A percentile compares a stretch with the other conserved stretches of the same genome.
These are phyloP conservation scores for Paramecium octaurelia DNA, from an alignment of 73 alveolate species.

Conservation along the genomic window DNA sequence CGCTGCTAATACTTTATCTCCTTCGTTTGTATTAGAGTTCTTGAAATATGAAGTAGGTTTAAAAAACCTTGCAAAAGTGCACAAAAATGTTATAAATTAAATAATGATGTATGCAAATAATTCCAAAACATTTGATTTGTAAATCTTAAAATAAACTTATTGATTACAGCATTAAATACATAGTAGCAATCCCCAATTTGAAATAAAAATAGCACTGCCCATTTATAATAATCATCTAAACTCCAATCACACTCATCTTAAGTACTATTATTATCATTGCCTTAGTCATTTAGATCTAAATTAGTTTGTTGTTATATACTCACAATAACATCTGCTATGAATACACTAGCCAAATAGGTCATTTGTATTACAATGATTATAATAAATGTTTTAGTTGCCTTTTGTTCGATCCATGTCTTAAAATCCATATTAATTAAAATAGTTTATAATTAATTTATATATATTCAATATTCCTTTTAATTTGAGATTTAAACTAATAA, in stretches of 20 bases:
- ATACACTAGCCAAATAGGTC: background rate
- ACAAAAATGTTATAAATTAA: background rate
- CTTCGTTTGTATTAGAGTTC: background rate
- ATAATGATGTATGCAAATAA: slow-evolving; percentile 29
- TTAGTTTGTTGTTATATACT: background rate
- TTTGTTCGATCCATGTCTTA: slow-evolving; percentile 21
- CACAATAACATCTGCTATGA: background rate
- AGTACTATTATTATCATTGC: background rate
- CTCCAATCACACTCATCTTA: background rate
- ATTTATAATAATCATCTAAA: slow-evolving; percentile 42
- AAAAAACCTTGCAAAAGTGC: background rate
- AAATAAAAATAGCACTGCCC: background rate
- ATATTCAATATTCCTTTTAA: background rate
- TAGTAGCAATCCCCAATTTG: slow-evolving; percentile 19
- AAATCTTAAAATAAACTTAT: background rate
- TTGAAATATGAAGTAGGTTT: background rate
- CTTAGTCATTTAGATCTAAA: background rate
- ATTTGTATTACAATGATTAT: background rate
- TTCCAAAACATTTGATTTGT: slow-evolving; percentile 9
- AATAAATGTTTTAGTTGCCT: background rate
- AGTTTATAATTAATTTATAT: background rate
- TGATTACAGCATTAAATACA: slow-evolving; percentile 10
- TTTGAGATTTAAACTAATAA: background rate
- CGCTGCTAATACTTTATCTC: background rate
- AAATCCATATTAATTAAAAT: slow-evolving; percentile 11